Evolutionary conservation across 2,329 filamentous ascomycete species (phyloP).

Genomic region (Talaromyces verruculosus): DNA sequence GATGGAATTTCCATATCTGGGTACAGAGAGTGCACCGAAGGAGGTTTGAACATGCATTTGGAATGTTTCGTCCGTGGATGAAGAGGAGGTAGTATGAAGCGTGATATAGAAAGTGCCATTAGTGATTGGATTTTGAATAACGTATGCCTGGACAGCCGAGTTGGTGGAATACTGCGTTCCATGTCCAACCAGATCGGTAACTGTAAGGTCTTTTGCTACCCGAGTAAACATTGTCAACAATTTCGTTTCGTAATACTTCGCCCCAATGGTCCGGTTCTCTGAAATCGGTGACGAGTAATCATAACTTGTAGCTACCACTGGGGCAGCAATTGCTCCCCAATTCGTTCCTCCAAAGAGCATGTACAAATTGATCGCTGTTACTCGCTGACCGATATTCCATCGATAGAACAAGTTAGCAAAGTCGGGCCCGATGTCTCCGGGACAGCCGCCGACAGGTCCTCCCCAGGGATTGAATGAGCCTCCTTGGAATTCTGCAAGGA

Average conservation of each 20-base stretch:
- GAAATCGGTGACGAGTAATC: slow-evolving; percentile 64
- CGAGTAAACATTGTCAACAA: slow-evolving; percentile 72
- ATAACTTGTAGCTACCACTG: slow-evolving; percentile 63
- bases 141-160: neutral
- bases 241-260: slow-evolving; percentile 79
- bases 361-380: slow-evolving; percentile 62
- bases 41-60: slow-evolving; percentile 57
- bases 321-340: slow-evolving; percentile 73
- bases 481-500: slow-evolving; percentile 59
- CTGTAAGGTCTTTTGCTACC: slow-evolving; percentile 54
- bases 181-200: slow-evolving; percentile 62
- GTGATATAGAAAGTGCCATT: slow-evolving; percentile 64
- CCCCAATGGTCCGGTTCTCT: slow-evolving; percentile 67
- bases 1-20: slow-evolving; percentile 41
- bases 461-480: slow-evolving; percentile 74
- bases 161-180: slow-evolving; percentile 23
- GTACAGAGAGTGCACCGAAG: slow-evolving; percentile 40
- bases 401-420: slow-evolving; percentile 66
- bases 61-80: slow-evolving; percentile 58
- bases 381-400: slow-evolving; percentile 60
- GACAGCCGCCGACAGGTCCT: slow-evolving; percentile 61
- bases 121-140: slow-evolving; percentile 31
- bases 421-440: slow-evolving; percentile 55
- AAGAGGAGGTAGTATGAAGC: slow-evolving; percentile 65
- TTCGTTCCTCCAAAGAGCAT: slow-evolving; percentile 65